Conservation (phyloP, 2,329 filamentous ascomycete species). For the Neofusicoccum sp. region DNA sequence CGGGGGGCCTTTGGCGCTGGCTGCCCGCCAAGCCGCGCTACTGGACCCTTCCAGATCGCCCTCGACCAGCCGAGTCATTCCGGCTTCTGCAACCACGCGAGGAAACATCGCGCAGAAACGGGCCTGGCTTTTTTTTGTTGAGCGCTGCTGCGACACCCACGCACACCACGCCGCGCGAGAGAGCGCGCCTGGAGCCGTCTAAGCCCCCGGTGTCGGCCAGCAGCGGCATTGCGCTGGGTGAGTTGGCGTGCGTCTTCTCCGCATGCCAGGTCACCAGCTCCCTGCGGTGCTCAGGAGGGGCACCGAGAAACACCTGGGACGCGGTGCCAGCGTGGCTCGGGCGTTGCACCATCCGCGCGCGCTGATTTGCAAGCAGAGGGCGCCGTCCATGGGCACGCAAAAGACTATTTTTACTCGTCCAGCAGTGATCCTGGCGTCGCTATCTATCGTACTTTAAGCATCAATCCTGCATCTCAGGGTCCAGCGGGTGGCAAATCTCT, state of each 20-base stretch:
- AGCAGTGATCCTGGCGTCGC: not conserved
- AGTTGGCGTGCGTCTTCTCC: not conserved
- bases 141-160: slow-evolving; percentile 5
- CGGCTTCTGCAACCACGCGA: slow-evolving; percentile 9
- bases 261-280: not conserved
- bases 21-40: not conserved
- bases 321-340: not conserved
- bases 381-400: not conserved
- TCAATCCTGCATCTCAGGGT: slow-evolving; percentile 12
- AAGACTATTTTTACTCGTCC: slow-evolving; percentile 9
- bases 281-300: slow-evolving; percentile 1
- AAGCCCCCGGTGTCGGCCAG: slow-evolving; percentile 6
- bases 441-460: slow-evolving; percentile 15
- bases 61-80: not conserved
- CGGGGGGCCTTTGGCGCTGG: not conserved
- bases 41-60: slow-evolving; percentile 7
- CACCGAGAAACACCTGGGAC: not conserved
- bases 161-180: not conserved
- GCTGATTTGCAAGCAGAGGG: not conserved
- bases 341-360: not conserved
- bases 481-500: slow-evolving; percentile 12
- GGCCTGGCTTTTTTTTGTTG: slow-evolving; percentile 8
- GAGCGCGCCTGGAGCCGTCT: not conserved
- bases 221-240: slow-evolving; percentile 2
- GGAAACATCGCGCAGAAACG: slow-evolving; percentile 6